Evolutionary conservation across 306 rosid genomes (phyloP), one percentile per base, ranked within the genome.

Genomic region (Vicia villosa): DNA sequence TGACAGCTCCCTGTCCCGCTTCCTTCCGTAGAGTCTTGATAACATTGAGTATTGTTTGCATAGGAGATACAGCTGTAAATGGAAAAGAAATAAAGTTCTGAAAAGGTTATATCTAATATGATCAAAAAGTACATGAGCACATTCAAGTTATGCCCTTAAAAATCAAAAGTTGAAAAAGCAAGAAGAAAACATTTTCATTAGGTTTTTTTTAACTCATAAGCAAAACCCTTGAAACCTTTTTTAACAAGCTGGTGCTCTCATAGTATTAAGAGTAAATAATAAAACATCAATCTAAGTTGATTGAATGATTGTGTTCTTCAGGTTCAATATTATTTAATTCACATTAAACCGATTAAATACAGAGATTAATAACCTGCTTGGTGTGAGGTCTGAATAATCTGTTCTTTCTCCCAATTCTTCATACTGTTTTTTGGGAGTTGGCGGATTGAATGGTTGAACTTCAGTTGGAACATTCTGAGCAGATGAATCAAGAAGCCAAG

Each of bases 311-410:
- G 15, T 34, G n/a, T 32, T 51, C 21, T 43, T 28, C 15, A 52
- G 8, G 16, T 63, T 56, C 62, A 58, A 16, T 36, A 57, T 22
- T 73, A 58, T 70, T 73, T 42, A 57, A 40, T 28, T 41, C 38
- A 41, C 76, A 47, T 15, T 17, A 30, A 70, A 65, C 62, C 32
- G 3, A 72, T 26, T 58, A 52, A 55, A 10, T 10, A 49, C n/a
- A 61, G 17, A 38, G 20, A 76, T 47, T 15, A 54, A 74, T 36
- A 82, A 93, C 98, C 98, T 90, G 87, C 85, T 79, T 26, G 91
- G 91, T 2, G 96, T 81, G 15, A 64, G 79, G 68, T 84, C 87
- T 15, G 82, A 78, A 73, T 73, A 80, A 67, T 54, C 82, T 8
- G 78, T 74, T 54, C 68, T 73, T 40, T 61, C 76, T 55, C 42